Evolutionary conservation across 345 rosid species (phyloP).

Genomic region (Gossypium australe): DNA sequence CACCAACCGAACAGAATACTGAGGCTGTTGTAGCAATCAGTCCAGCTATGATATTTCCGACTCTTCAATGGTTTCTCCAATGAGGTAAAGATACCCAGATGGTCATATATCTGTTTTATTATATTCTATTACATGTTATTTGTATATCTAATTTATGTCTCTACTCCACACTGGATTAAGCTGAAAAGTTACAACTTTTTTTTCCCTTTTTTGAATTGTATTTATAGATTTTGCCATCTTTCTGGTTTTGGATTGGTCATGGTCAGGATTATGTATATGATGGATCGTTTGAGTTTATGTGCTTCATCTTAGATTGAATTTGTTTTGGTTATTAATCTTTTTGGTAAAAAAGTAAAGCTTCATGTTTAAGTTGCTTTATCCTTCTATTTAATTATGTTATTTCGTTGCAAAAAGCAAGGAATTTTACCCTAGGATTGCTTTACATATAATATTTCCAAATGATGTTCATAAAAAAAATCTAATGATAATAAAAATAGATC

Average conservation of each 20-base stretch:
- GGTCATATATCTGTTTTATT: background rate
- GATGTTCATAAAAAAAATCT: too few species aligned
- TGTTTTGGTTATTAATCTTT: background rate
- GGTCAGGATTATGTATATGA: background rate
- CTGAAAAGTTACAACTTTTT: too few species aligned
- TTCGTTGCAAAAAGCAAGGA: background rate
- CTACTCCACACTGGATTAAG: too few species aligned
- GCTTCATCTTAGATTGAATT: background rate
- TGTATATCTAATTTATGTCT: too few species aligned
- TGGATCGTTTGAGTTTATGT: background rate
- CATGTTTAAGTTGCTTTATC: background rate
- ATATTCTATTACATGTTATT: too few species aligned
- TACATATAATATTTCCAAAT: too few species aligned
- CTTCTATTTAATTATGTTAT: background rate
- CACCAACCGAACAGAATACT: background rate
- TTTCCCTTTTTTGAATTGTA: background rate
- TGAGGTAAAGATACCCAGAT: constrained; percentile 13
- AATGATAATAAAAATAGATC: background rate
- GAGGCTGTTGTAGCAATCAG: constrained; percentile 1
- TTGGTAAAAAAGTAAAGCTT: background rate
- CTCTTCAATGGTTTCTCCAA: constrained; percentile 8
- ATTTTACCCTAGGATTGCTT: background rate
- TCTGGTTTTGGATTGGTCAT: background rate
- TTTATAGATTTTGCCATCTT: background rate
- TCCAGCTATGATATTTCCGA: constrained; percentile 15